These are phyloP conservation scores for Bolboschoenus planiculmis DNA, from an alignment of 176 grass and related monocot species.

Conservation along the genomic window DNA sequence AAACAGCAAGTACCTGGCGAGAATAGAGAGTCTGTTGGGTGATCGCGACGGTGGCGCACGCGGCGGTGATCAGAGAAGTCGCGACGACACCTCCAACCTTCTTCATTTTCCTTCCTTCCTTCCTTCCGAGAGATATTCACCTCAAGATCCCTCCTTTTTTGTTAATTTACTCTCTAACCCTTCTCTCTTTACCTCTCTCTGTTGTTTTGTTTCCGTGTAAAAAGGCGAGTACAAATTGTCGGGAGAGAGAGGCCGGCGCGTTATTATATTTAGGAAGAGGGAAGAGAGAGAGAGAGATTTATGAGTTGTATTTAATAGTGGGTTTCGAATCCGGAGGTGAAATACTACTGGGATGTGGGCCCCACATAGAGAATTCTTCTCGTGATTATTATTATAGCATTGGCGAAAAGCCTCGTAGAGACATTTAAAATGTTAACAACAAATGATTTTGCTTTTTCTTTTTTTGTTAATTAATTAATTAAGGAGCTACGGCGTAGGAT, in stretches of 20 bases:
- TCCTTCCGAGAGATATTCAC: background rate
- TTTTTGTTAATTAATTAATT: background rate
- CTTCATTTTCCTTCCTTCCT: conserved; percentile 23
- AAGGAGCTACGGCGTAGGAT: background rate
- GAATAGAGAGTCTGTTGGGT: background rate
- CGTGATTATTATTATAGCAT: background rate
- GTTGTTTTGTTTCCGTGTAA: background rate
- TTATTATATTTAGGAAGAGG: background rate
- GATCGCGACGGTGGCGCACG: conserved; percentile 12
- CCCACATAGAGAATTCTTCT: background rate
- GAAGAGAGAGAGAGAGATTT: background rate
- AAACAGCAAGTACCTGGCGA: conserved; percentile 2
- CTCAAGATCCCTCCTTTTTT: background rate
- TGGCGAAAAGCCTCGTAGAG: background rate
- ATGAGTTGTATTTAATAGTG: conserved; percentile 19
- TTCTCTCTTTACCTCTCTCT: background rate
- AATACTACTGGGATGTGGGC: background rate
- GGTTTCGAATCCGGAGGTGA: conserved; percentile 16
- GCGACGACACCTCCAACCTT: conserved; percentile 12
- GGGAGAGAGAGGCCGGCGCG: background rate
- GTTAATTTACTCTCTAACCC: background rate
- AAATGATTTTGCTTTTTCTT: background rate
- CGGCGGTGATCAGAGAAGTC: conserved; percentile 1
- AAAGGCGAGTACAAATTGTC: background rate
- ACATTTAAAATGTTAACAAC: no score